Evolutionary conservation across 1,284 basidiomycete genomes (phyloP), one percentile per base, ranked within the genome.

Genomic region (Thecaphora thlaspeos): DNA sequence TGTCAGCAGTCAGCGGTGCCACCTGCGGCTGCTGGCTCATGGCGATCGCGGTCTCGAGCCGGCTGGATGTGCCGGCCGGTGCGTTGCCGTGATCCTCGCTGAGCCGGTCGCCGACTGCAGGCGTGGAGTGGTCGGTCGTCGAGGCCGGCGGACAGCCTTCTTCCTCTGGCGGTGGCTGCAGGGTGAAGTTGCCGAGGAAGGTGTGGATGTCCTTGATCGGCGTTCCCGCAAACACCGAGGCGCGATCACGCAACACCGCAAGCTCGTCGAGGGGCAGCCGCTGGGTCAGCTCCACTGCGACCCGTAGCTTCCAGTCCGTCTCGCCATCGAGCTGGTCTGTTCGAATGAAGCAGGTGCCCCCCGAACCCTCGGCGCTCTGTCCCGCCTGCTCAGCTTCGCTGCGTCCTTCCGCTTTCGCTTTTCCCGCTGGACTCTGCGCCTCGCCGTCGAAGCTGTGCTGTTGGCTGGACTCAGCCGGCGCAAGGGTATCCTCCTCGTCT

Each of bases 241-340:
- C 73, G 17, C 70, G 61, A 18, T 63, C 46, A 41, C 56, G 41
- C 14, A 94, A 79, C 8, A 82, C 79, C 21, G 88, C 82, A 3
- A 98, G 78, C 22, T 87, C 87, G 18, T 80, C 81, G 37, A 82
- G 84, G 0, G 81, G 81, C 56, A 94, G 79, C 68, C 86, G 86
- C 80, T 96, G 92, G 26, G 88, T 90, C 23, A 87, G 83, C 1
- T 87, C 84, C 3, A 95, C 87, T 0, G 94, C 93, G 1, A 96
- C 87, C 11, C 90, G 86, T 45, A 97, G 81, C 79, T 99, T 99
- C 95, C 95, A 98, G 72, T 98, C 95, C 1, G 95, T 99, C 80
- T 99, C 95, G 41, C 95, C 95, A 69, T 99, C 95, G 11, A 99
- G 83, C 76, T 98, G 95, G 79, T 99, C 95, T 0, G 95, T 99